Base-by-base conservation (phyloP, 352 stramenopile species). In the Globisporangium solare region DNA sequence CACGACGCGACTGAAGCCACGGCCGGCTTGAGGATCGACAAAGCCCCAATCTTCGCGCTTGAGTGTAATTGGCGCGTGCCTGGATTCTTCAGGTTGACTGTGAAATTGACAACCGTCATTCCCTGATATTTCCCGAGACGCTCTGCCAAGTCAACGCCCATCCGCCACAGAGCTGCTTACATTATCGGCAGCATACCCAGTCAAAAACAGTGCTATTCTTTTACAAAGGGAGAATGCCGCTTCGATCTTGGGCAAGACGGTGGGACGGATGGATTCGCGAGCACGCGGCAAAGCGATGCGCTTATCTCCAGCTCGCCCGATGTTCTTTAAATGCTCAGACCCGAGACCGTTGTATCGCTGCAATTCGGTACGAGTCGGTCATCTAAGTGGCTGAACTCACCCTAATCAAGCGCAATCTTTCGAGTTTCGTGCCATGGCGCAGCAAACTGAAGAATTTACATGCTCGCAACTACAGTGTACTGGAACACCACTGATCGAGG, bases 371-470 rank as follows among this genome's bases (percentile, higher is more conserved):
- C 56, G 63, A 88, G 10, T 66, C 60, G 45, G 10, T 66, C 60
- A 41, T 85, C 61, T 5, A 97, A 68, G 56, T 98, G 97, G 53
- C 89, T 76, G 41, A 98, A 97, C 68, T 97, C 91, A 20, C 71
- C 69, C 64, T 92, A 98, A 64, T 98, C 92, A 0, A 91, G 97
- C 97, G 56, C 40, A 97, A 68, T 13, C 91, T 88, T 27, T 92
- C 60, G 56, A 97, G 97, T 7, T 61, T 61, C 62, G 97, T 76
- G 53, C 95, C 71, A 15, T 83, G 64, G 18, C 92, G 78, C 24
- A 98, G 59, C 21, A 98, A 56, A 42, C 89, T 76, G 61, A 21
- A 97, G 61, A 41, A 94, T 84, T 41, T 84, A 78, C 14, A 67
- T 71, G 49, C 91, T 98, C 18, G 78, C 76, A 7, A 96, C 82